Evolutionary conservation across 179 eudicot species (phyloP), one percentile per base, ranked within the genome.

Genomic region (Pouteria campechiana): DNA sequence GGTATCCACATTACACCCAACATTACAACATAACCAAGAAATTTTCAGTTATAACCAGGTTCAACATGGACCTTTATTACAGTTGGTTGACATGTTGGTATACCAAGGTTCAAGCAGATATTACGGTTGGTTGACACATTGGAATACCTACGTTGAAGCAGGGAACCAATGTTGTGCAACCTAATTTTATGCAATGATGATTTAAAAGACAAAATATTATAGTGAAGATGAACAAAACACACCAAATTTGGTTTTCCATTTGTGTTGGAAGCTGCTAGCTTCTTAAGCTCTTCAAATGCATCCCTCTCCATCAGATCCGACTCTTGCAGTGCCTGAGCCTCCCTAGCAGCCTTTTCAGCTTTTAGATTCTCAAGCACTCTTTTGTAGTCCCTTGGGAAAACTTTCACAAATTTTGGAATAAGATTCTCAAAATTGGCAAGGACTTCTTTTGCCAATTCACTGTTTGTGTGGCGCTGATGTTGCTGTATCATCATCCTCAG

Each of bases 401-500:
- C 97, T 74, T 93, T 93, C 28, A 93, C 48, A 65, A 93, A 93
- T 44, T 59, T 75, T 3, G 96, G 95, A 29, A 93, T 57, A 18
- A 88, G 73, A 33, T 54, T 44, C 27, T 80, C 99, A 44, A 93
- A 88, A 55, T 78, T 67, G 28, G 78, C 78, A 44, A 93, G 86
- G 41, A 93, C 89, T 50, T 83, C 82, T 47, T 65, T 81, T 4
- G 99, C 95, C 7, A 88, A 59, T 54, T 88, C 68, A 67, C 96
- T 88, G 64, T 63, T 63, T 15, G 96, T 93, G 55, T 93, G 79
- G 14, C 99, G 96, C 51, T 75, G 92, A 71, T 93, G 96, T 51
- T 93, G 99, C 59, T 93, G 96, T 48, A 93, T 83, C 95, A 93
- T 67, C 82, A 83, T 78, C 55, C 69, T 80, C 25, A 93, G 78